Evolutionary conservation across 495 filamentous ascomycete genomes (phyloP), one percentile per base, ranked within the genome.

Genomic region (Usnea hakonensis): DNA sequence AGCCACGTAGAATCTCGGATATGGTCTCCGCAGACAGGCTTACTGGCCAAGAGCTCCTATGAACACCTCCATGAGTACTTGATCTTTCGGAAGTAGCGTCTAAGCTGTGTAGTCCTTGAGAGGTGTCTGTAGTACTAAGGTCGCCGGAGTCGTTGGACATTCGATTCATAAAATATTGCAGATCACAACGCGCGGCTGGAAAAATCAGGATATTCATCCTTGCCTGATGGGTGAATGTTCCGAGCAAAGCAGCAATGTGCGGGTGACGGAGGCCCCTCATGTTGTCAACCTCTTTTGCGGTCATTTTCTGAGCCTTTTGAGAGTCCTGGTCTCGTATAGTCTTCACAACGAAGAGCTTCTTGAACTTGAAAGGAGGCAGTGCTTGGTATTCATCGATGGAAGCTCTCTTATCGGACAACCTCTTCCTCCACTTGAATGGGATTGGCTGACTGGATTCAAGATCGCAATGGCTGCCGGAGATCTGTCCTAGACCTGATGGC

Each of bases 1-100:
- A 60, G 62, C 65, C 40, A 54, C 69, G 26, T 44, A 60, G 37
- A 4, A 57, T 5, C 43, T 52, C 48, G 5, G 17, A 38, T 17
- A 7, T 40, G 19, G 4, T 36, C 11, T 41, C 9, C 1, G 32
- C 7, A 8, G 55, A 11, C 6, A 57, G 17, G 5, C 2, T 28
- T 36, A 57, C 3, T 19, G 55, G 55, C 55, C 55, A 57, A n/a
- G 36, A 2, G 8, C 40, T n/a, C 5, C 3, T 21, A 28, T 28
- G 16, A 13, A 7, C 30, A 3, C 48, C n/a, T 7, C 30, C n/a
- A 13, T 28, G 48, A 30, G 4, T 7, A 6, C 30, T 53, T 8
- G 8, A 6, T 26, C 48, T 23, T 7, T 11, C 11, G 6, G 35
- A 36, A 11, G 11, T 11, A 11, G 35, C 35, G 35, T 36, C 35